A percentile compares a stretch with the other conserved stretches of the same genome.
These are phyloP conservation scores for Lupinus albus DNA, from an alignment of 306 rosid genomes.

Conservation along the genomic window DNA sequence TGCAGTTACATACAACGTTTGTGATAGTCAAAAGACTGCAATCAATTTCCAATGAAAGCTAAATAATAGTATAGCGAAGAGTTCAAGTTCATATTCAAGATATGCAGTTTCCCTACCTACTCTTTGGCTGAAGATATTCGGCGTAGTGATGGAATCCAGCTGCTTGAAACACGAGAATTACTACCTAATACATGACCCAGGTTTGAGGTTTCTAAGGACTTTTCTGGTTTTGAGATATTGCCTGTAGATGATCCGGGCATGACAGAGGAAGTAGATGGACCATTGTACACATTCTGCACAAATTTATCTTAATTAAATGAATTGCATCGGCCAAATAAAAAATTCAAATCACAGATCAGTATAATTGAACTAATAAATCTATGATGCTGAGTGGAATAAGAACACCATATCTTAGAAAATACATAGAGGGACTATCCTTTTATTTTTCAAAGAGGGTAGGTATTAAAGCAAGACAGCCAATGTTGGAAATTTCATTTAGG, in stretches of 20 bases:
- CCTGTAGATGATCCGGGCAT: conserved; percentile 40
- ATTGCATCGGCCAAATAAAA: conserved; percentile 24
- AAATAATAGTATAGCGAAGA: conserved; percentile 8
- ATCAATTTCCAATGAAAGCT: conserved; percentile 14
- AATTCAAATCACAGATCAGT: conserved; percentile 13
- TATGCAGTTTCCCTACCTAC: conserved; percentile 41
- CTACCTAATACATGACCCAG: conserved; percentile 46
- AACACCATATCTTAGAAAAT: not conserved
- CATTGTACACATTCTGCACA: conserved; percentile 52
- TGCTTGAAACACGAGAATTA: conserved; percentile 54
- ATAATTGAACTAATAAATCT: conserved; percentile 25
- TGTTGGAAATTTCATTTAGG: conserved; percentile 18
- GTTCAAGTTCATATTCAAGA: conserved; percentile 19
- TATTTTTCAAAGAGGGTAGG: not conserved
- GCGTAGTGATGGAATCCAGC: conserved; percentile 61
- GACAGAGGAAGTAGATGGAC: conserved; percentile 49
- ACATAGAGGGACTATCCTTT: not conserved
- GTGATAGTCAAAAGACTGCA: conserved; percentile 18
- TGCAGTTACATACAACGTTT: conserved; percentile 18
- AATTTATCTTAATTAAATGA: conserved; percentile 39
- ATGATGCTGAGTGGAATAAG: conserved; percentile 27
- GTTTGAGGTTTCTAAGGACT: conserved; percentile 43
- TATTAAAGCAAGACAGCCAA: conserved; percentile 21
- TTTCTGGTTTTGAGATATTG: conserved; percentile 47
- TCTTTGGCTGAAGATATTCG: conserved; percentile 61